Evolutionary conservation across 2,329 filamentous ascomycete species (phyloP).

Genomic region (Cytospora piceae): DNA sequence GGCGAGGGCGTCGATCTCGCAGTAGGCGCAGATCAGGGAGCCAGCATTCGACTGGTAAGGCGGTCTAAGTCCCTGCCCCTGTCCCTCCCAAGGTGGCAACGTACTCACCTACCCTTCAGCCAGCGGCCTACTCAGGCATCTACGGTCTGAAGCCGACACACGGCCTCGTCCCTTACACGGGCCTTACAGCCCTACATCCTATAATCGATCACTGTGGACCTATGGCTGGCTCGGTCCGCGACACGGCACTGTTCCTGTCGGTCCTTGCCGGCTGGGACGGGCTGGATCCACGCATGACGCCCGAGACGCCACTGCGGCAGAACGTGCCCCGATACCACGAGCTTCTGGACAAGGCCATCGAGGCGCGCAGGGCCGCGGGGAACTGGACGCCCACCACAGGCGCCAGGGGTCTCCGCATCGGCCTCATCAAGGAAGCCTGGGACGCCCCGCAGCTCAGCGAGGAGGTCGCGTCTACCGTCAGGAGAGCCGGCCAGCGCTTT

Average conservation of each 20-base stretch:
- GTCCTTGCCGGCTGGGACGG: conserved; percentile 53
- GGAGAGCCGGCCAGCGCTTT: conserved; percentile 44
- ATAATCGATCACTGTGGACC: conserved; percentile 51
- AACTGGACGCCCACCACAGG: conserved; percentile 36
- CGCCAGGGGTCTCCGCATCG: conserved; percentile 48
- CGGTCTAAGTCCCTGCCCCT: neutral
- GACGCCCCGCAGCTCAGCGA: conserved; percentile 42
- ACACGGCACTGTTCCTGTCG: conserved; percentile 46
- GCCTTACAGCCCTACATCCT: conserved; percentile 45
- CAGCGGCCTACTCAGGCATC: conserved; percentile 45
- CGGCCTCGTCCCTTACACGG: conserved; percentile 55
- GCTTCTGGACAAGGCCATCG: conserved; percentile 35
- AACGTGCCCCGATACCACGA: conserved; percentile 41
- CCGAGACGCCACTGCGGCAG: conserved; percentile 42
- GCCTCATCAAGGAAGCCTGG: conserved; percentile 50
- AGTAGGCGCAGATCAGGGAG: conserved; percentile 45
- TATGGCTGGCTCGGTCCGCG: conserved; percentile 47
- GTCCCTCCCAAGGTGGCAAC: neutral
- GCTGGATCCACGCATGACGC: conserved; percentile 48
- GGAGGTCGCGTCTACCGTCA: conserved; percentile 44
- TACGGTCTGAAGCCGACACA: conserved; percentile 53
- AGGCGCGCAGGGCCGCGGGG: conserved; percentile 29
- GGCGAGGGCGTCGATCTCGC: conserved; percentile 41
- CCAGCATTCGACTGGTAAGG: conserved; percentile 41
- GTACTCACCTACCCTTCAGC: conserved; percentile 28